Base-by-base conservation (phyloP, 1,284 basidiomycete genomes). In the Volvariella volvacea region DNA sequence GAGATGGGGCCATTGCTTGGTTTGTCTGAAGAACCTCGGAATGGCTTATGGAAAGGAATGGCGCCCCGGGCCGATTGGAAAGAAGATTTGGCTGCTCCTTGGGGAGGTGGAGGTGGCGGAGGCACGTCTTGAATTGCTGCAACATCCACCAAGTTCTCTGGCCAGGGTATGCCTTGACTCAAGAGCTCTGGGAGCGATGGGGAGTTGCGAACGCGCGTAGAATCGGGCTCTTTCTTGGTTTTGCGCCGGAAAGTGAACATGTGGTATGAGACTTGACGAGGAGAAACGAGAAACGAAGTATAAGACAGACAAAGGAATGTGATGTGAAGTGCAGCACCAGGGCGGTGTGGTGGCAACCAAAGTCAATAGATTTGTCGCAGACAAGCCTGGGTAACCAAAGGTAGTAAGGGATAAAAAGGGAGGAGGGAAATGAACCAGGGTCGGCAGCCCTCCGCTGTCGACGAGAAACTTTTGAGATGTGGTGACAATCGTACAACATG, bases 221-320 rank as follows among this genome's bases (percentile, higher is more conserved):
- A 51, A 50, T 68, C 70, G 52, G 70, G 56, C 57, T 71, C 65
- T 63, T 75, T 66, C 74, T 79, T 71, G 67, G 80, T 65, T 61
- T 79, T 84, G 52, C 84, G 76, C 49, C 85, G 80, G 58, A 83
- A 81, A 50, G 80, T 80, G 65, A 89, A 88, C 78, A 89, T 87
- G 54, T 59, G 49, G 48, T 46, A 39, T 49, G 17, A 28, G 44
- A 28, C 36, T 46, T 49, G 43, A n/a, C 4, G 8, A n/a, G 6
- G 34, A 36, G 15, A 16, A 36, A 36, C 48, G 45, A 50, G 49
- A 40, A 33, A 38, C 30, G 56, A 52, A 40, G 40, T 41, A 43
- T 42, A 33, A 22, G 51, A 50, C 30, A 44, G 48, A 54, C 51
- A 51, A 58, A 53, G 43, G 52, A 49, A 50, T 38, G 48, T 52